phyloP scores from a whole-genome alignment of 805 yeast species.

The Zygosaccharomyces rouxii region DNA sequence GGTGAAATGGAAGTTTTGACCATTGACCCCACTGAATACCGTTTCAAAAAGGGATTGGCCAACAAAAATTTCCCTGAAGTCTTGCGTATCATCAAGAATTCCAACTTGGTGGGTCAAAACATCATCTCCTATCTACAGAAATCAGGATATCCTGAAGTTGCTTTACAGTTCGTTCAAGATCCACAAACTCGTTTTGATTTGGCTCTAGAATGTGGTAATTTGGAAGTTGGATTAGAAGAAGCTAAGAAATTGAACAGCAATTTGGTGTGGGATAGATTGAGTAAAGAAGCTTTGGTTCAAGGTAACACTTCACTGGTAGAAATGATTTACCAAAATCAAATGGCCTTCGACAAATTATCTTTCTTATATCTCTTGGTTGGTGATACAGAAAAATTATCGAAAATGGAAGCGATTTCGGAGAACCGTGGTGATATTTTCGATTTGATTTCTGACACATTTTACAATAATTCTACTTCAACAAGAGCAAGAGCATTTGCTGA shows the following conservation, averaged over 20 bases:
- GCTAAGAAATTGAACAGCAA: constrained; percentile 70
- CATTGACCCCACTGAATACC: constrained; percentile 95
- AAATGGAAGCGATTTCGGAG: constrained; percentile 88
- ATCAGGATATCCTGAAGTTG: constrained; percentile 95
- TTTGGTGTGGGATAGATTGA: constrained; percentile 74
- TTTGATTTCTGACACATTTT: constrained; percentile 76
- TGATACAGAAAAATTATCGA: constrained; percentile 64
- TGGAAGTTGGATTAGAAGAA: constrained; percentile 81
- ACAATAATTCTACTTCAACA: constrained; percentile 66
- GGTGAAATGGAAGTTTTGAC: constrained; percentile 75
- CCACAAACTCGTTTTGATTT: constrained; percentile 93
- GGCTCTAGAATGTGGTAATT: constrained; percentile 89
- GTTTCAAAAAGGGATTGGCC: constrained; percentile 90
- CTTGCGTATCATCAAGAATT: constrained; percentile 75
- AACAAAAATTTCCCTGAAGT: constrained; percentile 90
- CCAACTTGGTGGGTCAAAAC: constrained; percentile 94
- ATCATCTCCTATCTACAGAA: constrained; percentile 92
- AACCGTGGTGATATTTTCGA: constrained; percentile 78
- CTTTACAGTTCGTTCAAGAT: constrained; percentile 93
- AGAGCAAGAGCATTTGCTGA: constrained; percentile 70
- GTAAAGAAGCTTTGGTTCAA: constrained; percentile 80
- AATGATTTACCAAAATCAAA: constrained; percentile 81
- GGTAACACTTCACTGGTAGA: constrained; percentile 87
- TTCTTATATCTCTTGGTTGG: constrained; percentile 85
- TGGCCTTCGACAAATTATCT: constrained; percentile 81